These are phyloP conservation scores for Colletotrichum cuscutae DNA, from an alignment of 2,329 filamentous ascomycete species.

Conservation along the genomic window DNA sequence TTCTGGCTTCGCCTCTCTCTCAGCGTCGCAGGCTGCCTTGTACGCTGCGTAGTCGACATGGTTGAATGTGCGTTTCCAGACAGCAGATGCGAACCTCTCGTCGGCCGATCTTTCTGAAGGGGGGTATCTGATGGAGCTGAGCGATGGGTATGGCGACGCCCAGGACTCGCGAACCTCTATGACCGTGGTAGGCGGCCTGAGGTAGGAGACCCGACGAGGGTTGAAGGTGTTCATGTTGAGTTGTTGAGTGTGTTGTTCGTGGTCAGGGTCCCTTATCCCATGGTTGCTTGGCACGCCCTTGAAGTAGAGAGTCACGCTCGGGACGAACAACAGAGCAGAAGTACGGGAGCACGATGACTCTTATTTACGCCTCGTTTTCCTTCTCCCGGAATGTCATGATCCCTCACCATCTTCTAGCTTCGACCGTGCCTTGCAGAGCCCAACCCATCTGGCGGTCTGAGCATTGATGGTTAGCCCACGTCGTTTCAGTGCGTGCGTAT, in stretches of 20 bases:
- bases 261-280: background rate
- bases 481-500: constrained; percentile 35
- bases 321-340: background rate
- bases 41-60: constrained; percentile 31
- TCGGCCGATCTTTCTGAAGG: constrained; percentile 14
- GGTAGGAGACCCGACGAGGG: constrained; percentile 32
- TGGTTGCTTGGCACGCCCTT: background rate
- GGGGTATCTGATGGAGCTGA: constrained; percentile 28
- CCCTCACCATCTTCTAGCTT: constrained; percentile 12
- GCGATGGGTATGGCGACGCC: constrained; percentile 26
- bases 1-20: constrained; percentile 22
- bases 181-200: constrained; percentile 12
- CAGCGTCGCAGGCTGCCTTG: constrained; percentile 29
- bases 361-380: constrained; percentile 22
- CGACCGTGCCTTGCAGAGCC: constrained; percentile 2
- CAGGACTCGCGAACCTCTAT: background rate
- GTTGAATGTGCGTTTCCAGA: constrained; percentile 29
- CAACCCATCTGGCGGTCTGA: constrained; percentile 27
- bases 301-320: background rate
- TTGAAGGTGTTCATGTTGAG: constrained; percentile 32
- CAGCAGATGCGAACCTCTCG: constrained; percentile 19
- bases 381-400: constrained; percentile 15
- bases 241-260: background rate
- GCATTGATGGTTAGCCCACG: constrained; percentile 16
- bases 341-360: constrained; percentile 1